phyloP scores from a whole-genome alignment of 2,329 filamentous ascomycete genomes.

The Penicillium sp. region DNA sequence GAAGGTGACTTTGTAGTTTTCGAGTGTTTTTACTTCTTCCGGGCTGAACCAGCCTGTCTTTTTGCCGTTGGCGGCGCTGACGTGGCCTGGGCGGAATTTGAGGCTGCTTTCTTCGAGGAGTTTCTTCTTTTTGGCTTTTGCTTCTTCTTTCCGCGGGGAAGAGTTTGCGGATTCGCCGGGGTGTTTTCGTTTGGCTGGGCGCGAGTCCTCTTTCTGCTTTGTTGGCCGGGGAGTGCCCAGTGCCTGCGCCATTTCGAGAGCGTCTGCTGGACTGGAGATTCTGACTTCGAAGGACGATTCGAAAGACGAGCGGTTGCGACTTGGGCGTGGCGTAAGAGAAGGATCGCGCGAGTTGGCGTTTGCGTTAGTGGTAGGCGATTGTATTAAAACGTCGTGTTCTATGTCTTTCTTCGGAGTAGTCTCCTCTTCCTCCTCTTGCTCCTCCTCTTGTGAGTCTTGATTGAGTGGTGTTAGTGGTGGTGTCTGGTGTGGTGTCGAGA shows the following conservation, averaged over 20 bases:
- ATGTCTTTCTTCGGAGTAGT: not conserved
- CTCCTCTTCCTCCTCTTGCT: not conserved
- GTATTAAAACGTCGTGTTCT: not conserved
- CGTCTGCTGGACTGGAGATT: conserved; percentile 1
- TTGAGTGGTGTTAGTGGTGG: too few species aligned
- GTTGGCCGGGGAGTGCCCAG: conserved; percentile 1
- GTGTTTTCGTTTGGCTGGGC: conserved; percentile 27
- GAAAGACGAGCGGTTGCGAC: conserved; percentile 2
- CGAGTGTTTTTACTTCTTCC: conserved; percentile 28
- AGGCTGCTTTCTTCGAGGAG: not conserved
- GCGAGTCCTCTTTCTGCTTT: conserved; percentile 9
- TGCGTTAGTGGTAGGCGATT: too few species aligned
- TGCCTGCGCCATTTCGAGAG: not conserved
- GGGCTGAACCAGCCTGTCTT: conserved; percentile 28
- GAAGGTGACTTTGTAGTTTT: conserved; percentile 31
- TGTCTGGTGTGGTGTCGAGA: not conserved
- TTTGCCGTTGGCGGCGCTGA: conserved; percentile 16
- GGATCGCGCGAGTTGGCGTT: not conserved
- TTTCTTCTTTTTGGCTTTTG: not conserved
- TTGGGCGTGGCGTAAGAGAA: conserved; percentile 3
- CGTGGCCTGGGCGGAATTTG: conserved; percentile 2
- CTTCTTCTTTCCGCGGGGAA: not conserved
- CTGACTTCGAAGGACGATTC: conserved; percentile 6
- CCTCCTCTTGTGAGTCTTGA: not conserved
- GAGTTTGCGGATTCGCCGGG: not conserved